phyloP scores from a whole-genome alignment of 495 filamentous ascomycete genomes.

The Penicillium flavigenum region DNA sequence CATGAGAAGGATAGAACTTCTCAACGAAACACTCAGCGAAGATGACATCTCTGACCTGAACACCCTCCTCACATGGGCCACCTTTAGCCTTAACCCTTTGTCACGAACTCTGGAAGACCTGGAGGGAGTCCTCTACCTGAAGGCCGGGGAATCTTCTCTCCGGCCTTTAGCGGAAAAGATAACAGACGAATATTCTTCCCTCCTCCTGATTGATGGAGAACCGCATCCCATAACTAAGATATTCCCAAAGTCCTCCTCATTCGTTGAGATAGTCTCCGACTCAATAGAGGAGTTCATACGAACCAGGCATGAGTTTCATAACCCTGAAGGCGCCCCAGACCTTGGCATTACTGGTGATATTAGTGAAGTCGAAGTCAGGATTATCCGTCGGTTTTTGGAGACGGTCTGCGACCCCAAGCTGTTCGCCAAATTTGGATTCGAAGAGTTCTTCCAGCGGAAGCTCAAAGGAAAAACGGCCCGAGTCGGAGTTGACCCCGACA shows the following conservation, averaged over 20 bases:
- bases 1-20: slow-evolving; percentile 14
- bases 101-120: slow-evolving; percentile 7
- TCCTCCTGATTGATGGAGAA: slow-evolving; percentile 11
- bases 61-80: slow-evolving; percentile 17
- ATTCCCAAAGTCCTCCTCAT: not conserved
- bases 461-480: slow-evolving; percentile 16
- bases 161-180: slow-evolving; percentile 20
- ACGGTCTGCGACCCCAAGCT: slow-evolving; percentile 20
- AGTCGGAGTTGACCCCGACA: slow-evolving; percentile 15
- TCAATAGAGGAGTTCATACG: slow-evolving; percentile 17
- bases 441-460: slow-evolving; percentile 24
- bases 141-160: slow-evolving; percentile 18
- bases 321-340: not conserved
- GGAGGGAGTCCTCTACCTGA: slow-evolving; percentile 18
- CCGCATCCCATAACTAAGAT: slow-evolving; percentile 3
- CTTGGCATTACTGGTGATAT: slow-evolving; percentile 8
- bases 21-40: slow-evolving; percentile 22
- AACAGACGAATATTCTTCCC: slow-evolving; percentile 16
- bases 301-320: not conserved
- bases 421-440: slow-evolving; percentile 23
- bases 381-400: slow-evolving; percentile 21
- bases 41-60: slow-evolving; percentile 25
- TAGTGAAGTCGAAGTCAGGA: slow-evolving; percentile 18
- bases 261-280: slow-evolving; percentile 15
- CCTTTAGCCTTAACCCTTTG: not conserved